Evolutionary conservation across 1,284 basidiomycete genomes (phyloP), one percentile per base, ranked within the genome.

Genomic region (Farysia itapuensis): DNA sequence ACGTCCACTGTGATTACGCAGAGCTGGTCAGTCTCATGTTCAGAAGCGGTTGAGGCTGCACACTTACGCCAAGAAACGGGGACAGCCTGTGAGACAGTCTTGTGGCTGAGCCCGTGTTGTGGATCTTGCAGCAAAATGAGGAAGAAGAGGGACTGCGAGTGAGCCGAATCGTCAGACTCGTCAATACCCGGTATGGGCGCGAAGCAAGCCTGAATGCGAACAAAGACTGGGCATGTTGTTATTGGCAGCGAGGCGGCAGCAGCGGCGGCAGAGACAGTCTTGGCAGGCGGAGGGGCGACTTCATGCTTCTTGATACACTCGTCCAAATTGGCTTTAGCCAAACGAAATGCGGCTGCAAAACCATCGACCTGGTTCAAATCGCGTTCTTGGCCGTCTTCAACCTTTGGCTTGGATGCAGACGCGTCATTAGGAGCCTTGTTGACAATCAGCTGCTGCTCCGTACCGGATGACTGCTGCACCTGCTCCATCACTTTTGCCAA

Each of bases 151-250:
- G 57, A 47, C 28, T 63, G 43, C 21, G 29, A 35, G 3, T 23
- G 20, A 2, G 44, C 33, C 19, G 38, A n/a, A 16, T 19, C 29
- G 5, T 21, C 36, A 4, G 31, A 28, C 24, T 16, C 9, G 4
- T 14, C 19, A 15, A 39, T 43, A 4, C 63, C 60, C 0, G 66
- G 66, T 18, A 73, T 39, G 4, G 53, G 39, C 2, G 64, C 44
- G 15, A 64, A 22, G 31, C 59, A 56, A 2, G 94, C 91, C 75
- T 98, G 93, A 28, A 99, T 83, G 54, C 94, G 90, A 39, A 98
- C 83, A 78, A 91, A 97, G 37, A 98, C 85, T 40, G 92, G 86
- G 31, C 92, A 90, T 50, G 88, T 89, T 4, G 89, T 89, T 12
- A 91, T 89, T 3, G 90, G 91, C 12, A 81, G 30, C 2, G 30